phyloP scores from a whole-genome alignment of 1,284 basidiomycete species.

The Cerrena zonata region DNA sequence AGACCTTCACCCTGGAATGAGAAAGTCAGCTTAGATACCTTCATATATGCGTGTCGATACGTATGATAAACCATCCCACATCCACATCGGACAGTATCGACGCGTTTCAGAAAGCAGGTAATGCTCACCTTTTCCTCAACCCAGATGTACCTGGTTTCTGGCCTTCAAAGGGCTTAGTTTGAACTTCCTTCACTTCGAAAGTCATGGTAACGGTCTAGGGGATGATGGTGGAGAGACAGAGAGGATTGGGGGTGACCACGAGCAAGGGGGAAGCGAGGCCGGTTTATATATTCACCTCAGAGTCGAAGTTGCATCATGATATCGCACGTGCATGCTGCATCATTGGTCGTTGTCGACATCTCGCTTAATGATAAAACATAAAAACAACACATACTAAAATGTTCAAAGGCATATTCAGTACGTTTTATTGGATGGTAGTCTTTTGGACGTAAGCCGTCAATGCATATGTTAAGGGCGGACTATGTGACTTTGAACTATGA shows the following conservation, averaged over 20 bases:
- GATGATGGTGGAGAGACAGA: background rate
- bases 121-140: conserved; percentile 76
- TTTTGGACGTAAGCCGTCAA: no score
- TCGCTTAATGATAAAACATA: no score
- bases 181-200: conserved; percentile 50
- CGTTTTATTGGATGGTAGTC: no score
- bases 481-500: no score
- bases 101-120: conserved; percentile 4
- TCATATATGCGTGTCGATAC: background rate
- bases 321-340: no score
- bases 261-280: background rate
- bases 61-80: background rate
- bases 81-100: background rate
- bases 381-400: no score
- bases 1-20: conserved; percentile 76
- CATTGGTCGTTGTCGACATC: no score
- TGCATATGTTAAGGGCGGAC: no score
- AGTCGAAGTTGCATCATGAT: no score
- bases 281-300: background rate
- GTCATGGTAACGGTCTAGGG: conserved; percentile 30
- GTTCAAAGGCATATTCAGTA: no score
- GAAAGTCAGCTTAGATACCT: conserved; percentile 10
- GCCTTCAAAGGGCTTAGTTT: conserved; percentile 77
- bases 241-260: background rate
- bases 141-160: conserved; percentile 96